Conservation (phyloP, 352 stramenopile species). For the Poterioochromonas sp. region DNA sequence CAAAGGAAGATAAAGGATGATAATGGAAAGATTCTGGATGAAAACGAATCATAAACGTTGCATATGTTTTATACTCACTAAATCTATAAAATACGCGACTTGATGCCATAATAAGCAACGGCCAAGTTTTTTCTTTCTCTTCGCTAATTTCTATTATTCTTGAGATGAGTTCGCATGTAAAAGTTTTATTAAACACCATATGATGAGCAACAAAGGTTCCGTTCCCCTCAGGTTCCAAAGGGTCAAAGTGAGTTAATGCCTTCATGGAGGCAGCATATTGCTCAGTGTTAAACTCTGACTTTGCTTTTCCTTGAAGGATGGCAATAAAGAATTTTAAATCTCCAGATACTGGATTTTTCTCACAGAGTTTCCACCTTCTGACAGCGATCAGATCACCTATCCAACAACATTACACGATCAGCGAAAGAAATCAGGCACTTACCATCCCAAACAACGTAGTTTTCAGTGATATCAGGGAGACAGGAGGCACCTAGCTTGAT, state of each 20-base stretch:
- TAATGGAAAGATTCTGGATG: neutral
- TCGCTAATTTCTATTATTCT: neutral
- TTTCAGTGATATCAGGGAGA: neutral
- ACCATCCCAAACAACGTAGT: neutral
- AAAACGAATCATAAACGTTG: neutral
- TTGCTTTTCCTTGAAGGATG: neutral
- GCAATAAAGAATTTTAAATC: neutral
- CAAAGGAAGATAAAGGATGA: neutral
- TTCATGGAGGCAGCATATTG: neutral
- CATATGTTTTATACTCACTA: neutral
- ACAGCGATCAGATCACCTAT: neutral
- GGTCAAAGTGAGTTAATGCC: neutral
- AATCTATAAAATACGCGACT: neutral
- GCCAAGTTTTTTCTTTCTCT: neutral
- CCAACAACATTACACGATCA: neutral
- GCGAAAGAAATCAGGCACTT: neutral
- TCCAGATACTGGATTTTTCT: neutral
- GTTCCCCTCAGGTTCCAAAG: neutral
- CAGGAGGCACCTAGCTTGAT: neutral
- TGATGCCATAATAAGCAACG: neutral
- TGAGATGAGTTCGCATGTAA: neutral
- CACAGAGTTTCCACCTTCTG: neutral
- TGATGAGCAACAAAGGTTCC: slow-evolving; percentile 12
- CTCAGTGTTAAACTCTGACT: neutral
- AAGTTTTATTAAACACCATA: neutral